These are phyloP conservation scores for Suhomyces atakaporum DNA, from an alignment of 1,139 yeast genomes.

Conservation along the genomic window DNA sequence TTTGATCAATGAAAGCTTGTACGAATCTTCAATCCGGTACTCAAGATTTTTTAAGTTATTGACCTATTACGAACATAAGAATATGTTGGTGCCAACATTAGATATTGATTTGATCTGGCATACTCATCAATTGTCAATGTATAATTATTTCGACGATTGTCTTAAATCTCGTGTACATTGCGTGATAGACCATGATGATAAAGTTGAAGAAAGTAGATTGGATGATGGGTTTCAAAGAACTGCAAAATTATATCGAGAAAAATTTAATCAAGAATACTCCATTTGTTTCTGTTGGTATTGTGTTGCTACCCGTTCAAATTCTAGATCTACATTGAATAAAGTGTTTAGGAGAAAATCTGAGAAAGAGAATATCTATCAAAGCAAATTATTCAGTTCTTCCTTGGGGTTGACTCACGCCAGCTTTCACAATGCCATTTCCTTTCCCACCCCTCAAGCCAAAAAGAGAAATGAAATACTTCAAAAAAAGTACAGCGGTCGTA, in stretches of 20 bases:
- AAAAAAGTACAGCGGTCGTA: conserved; percentile 11
- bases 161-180: conserved; percentile 6
- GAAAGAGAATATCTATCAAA: conserved; percentile 2
- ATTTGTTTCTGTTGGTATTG: conserved; percentile 34
- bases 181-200: conserved; percentile 33
- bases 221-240: conserved; percentile 25
- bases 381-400: conserved; percentile 6
- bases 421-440: conserved; percentile 20
- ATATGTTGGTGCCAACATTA: conserved; percentile 36
- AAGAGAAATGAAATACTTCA: conserved; percentile 3
- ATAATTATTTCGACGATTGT: conserved; percentile 27
- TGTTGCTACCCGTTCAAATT: conserved; percentile 12
- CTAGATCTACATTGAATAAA: conserved; percentile 11
- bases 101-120: conserved; percentile 46
- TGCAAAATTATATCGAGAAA: conserved; percentile 20
- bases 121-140: conserved; percentile 36
- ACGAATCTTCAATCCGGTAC: conserved; percentile 27
- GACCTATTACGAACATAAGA: conserved; percentile 10
- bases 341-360: conserved; percentile 10
- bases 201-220: conserved; percentile 24
- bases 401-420: conserved; percentile 22
- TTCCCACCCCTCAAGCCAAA: conserved; percentile 14
- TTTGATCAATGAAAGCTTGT: conserved; percentile 20
- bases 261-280: conserved; percentile 26
- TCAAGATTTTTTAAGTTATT: conserved; percentile 27